These are phyloP conservation scores for Xylariaceae sp. DNA, from an alignment of 2,329 filamentous ascomycete genomes.

Conservation along the genomic window DNA sequence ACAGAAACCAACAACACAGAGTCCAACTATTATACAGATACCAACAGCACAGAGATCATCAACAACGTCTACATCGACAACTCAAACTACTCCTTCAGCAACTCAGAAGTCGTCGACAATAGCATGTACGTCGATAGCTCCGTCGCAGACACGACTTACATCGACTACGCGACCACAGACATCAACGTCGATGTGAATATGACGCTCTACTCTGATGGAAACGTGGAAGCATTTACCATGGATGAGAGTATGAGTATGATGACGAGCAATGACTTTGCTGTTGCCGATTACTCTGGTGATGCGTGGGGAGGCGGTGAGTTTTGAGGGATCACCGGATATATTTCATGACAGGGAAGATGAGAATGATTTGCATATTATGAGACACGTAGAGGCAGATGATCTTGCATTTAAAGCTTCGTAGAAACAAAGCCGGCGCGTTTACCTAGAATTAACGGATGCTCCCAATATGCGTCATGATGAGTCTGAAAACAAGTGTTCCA, in stretches of 20 bases:
- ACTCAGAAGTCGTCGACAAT: slow-evolving; percentile 6
- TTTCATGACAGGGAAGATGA: no score
- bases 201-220: slow-evolving; percentile 5
- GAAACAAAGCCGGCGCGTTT: no score
- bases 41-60: slow-evolving; percentile 12
- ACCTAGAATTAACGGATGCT: no score
- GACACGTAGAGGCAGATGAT: no score
- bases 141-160: not conserved
- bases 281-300: slow-evolving; percentile 26
- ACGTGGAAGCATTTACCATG: slow-evolving; percentile 9
- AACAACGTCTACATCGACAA: slow-evolving; percentile 16
- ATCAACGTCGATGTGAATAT: slow-evolving; percentile 1
- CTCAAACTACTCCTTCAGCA: slow-evolving; percentile 1
- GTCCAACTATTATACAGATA: not conserved
- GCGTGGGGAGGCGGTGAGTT: slow-evolving; percentile 21
- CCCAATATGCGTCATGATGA: no score
- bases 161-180: not conserved
- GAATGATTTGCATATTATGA: no score
- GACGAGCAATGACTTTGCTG: slow-evolving; percentile 15
- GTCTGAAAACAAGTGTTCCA: no score
- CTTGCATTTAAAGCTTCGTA: no score
- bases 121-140: slow-evolving; percentile 11
- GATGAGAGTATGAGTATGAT: slow-evolving; percentile 19
- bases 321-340: not conserved
- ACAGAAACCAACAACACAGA: not conserved